Conservation (phyloP, 2,329 filamentous ascomycete species). For the Pseudocercospora ulei region DNA sequence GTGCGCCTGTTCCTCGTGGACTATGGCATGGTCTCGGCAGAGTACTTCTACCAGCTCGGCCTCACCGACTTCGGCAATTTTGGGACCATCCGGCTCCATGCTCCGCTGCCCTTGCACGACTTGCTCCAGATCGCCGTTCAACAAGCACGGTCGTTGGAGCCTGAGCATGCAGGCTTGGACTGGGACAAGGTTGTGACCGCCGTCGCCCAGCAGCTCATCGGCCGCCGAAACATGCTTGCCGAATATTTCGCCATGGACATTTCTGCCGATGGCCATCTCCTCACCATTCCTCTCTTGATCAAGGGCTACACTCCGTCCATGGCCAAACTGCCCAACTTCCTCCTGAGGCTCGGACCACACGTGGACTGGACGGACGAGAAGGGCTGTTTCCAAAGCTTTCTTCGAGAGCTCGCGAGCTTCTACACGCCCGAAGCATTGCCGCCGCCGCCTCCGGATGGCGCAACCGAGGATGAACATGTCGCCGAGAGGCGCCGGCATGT, state of each 20-base stretch:
- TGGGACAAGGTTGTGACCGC: slow-evolving; percentile 55
- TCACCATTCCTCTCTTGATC: slow-evolving; percentile 70
- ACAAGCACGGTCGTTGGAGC: slow-evolving; percentile 45
- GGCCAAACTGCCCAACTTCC: slow-evolving; percentile 77
- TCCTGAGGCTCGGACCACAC: slow-evolving; percentile 76
- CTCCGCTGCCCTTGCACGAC: slow-evolving; percentile 60
- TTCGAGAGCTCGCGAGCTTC: slow-evolving; percentile 79
- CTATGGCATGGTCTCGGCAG: slow-evolving; percentile 73
- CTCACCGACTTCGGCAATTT: slow-evolving; percentile 96
- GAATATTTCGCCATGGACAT: slow-evolving; percentile 91
- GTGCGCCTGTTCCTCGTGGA: slow-evolving; percentile 88
- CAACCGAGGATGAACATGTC: slow-evolving; percentile 42
- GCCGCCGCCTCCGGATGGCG: slow-evolving; percentile 28
- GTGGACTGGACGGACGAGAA: slow-evolving; percentile 82
- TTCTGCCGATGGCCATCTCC: slow-evolving; percentile 63
- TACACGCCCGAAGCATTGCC: slow-evolving; percentile 84
- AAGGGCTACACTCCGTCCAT: slow-evolving; percentile 82
- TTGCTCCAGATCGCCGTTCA: slow-evolving; percentile 65
- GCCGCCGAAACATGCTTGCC: slow-evolving; percentile 70
- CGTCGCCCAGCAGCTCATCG: slow-evolving; percentile 60
- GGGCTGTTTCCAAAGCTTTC: slow-evolving; percentile 70
- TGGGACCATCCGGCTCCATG: slow-evolving; percentile 68
- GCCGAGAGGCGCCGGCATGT: slow-evolving; percentile 46
- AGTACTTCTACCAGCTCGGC: slow-evolving; percentile 92
- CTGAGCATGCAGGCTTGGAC: slow-evolving; percentile 49